A percentile compares a stretch with the other conserved stretches of the same genome.
These are phyloP conservation scores for Aspergillus ustus DNA, from an alignment of 2,329 filamentous ascomycete species.

Conservation along the genomic window DNA sequence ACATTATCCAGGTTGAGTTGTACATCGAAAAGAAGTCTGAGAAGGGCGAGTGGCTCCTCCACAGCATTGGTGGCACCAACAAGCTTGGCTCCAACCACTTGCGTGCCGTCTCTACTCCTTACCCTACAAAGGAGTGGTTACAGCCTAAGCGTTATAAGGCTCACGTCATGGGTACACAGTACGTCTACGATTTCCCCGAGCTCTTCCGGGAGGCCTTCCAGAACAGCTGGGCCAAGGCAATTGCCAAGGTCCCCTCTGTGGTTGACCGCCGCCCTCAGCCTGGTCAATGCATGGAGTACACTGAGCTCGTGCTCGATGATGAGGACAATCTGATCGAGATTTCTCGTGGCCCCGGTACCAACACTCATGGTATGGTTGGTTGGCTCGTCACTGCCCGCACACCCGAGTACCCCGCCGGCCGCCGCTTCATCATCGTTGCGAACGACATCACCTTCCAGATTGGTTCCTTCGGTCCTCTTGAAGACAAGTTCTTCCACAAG, in stretches of 20 bases:
- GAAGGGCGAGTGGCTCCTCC: slow-evolving; percentile 98
- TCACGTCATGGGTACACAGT: slow-evolving; percentile 98
- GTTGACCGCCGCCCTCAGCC: slow-evolving; percentile 79
- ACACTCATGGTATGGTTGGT: slow-evolving; percentile 96
- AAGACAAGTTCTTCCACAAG: slow-evolving; percentile 99
- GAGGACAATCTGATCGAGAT: slow-evolving; percentile 90
- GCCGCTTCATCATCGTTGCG: slow-evolving; percentile 93
- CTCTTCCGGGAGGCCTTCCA: slow-evolving; percentile 97
- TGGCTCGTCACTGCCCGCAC: slow-evolving; percentile 96
- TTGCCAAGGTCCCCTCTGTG: slow-evolving; percentile 73
- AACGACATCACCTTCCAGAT: slow-evolving; percentile 99
- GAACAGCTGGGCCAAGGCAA: slow-evolving; percentile 84
- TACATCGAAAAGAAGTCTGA: slow-evolving; percentile 98
- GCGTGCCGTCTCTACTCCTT: slow-evolving; percentile 86
- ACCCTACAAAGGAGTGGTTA: slow-evolving; percentile 97
- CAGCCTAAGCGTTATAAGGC: slow-evolving; percentile 99
- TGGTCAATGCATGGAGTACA: slow-evolving; percentile 92
- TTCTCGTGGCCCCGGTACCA: slow-evolving; percentile 90
- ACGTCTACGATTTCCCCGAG: slow-evolving; percentile 99
- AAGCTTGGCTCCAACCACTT: slow-evolving; percentile 96
- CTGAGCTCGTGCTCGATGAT: slow-evolving; percentile 93
- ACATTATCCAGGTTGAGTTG: slow-evolving; percentile 95
- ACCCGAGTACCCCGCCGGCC: slow-evolving; percentile 89
- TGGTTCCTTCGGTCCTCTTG: slow-evolving; percentile 92
- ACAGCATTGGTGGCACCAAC: slow-evolving; percentile 92